phyloP scores from a whole-genome alignment of 2,329 filamentous ascomycete genomes.

The Colletotrichum salicis region DNA sequence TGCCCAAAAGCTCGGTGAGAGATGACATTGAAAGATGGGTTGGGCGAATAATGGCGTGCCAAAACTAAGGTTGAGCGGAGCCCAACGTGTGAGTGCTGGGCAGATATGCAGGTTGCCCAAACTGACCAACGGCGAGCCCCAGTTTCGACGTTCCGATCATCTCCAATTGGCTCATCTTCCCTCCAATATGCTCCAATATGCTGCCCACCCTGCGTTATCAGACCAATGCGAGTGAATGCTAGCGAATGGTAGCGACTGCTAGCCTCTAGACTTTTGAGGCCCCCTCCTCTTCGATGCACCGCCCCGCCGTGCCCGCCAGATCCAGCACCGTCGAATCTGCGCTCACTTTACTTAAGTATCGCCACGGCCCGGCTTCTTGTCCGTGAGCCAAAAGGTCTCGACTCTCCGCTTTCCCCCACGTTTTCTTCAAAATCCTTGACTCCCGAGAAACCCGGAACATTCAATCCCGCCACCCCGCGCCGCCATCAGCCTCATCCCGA shows the following conservation, averaged over 20 bases:
- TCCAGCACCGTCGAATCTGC: slow-evolving; percentile 8
- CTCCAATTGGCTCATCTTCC: slow-evolving; percentile 19
- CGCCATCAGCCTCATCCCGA: slow-evolving; percentile 18
- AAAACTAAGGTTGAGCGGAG: slow-evolving; percentile 16
- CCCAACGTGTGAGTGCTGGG: slow-evolving; percentile 34
- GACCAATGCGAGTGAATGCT: slow-evolving; percentile 15
- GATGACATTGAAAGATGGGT: slow-evolving; percentile 8
- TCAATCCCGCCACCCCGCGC: slow-evolving; percentile 12
- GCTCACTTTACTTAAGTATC: slow-evolving; percentile 30
- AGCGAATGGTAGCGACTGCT: background rate
- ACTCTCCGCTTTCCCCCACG: slow-evolving; percentile 17
- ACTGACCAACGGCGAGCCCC: slow-evolving; percentile 5
- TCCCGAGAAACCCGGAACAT: slow-evolving; percentile 8
- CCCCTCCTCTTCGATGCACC: slow-evolving; percentile 26
- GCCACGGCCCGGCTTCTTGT: slow-evolving; percentile 28
- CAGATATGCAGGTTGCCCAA: slow-evolving; percentile 35
- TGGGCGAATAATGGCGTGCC: slow-evolving; percentile 23
- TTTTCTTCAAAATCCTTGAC: background rate
- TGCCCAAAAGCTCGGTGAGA: background rate
- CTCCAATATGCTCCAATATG: background rate
- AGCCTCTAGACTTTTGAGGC: slow-evolving; percentile 31
- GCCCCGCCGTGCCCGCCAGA: slow-evolving; percentile 30
- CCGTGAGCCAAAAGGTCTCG: slow-evolving; percentile 16
- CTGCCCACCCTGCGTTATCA: slow-evolving; percentile 19
- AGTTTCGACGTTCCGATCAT: background rate